Base-by-base conservation (phyloP, 2,329 filamentous ascomycete genomes). In the Calonectria pteridis region DNA sequence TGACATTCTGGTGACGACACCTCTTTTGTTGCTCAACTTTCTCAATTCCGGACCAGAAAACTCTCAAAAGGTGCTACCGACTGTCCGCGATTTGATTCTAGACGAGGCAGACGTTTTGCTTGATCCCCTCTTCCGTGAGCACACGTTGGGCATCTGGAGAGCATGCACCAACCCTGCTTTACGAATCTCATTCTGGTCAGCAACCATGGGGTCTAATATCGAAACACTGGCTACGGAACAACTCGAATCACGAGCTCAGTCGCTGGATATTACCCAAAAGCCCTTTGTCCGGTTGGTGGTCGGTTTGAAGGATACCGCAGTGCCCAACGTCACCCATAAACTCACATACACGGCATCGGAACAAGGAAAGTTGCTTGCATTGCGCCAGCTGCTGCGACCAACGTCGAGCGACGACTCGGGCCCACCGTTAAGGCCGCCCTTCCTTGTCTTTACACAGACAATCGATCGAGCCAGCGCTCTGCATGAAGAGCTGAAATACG, bases 101-200 rank as follows among this genome's bases (percentile, higher is more conserved):
- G 97, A 99, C 81, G 97, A 99, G 87, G 97, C 95, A 0, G 97
- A 99, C 83, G 95, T 98, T 18, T 92, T 99, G 7, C 90, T 99
- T 14, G 96, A 98, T 80, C 93, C 94, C 20, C 88, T 98, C 6
- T 99, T 99, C 87, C 91, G 94, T 71, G 94, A 97, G 28, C 95
- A 98, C 83, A 98, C 95, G 0, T 87, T 97, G 46, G 90, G 90
- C 5, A 93, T 98, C 75, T 98, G 96, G 95, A 90, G 91, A 51
- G 91, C 94, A 4, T 96, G 96, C 83, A 92, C 88, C 3, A 92
- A 93, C 77, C 88, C 91, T 4, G 85, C 89, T n/a, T 87, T 98
- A 11, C 91, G 92, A 29, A 89, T 95, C 4, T 95, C 94, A 13
- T 92, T 98, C 73, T 99, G 96, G 95, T 98, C 97, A 18, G 97